Conservation (phyloP, 2,329 filamentous ascomycete genomes). For the Fusarium nematophilum region DNA sequence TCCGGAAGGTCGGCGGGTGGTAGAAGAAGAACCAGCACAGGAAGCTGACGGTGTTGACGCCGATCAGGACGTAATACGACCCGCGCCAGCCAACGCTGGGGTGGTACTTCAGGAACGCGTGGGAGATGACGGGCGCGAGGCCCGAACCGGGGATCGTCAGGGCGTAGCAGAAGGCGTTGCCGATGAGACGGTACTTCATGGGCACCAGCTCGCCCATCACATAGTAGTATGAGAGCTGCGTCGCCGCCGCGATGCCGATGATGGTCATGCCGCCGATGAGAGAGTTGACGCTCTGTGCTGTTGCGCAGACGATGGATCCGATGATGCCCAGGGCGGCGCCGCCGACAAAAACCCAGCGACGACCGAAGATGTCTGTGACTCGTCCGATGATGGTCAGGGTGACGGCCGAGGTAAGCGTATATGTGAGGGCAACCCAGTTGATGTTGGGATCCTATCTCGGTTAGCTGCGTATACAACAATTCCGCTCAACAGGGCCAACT, state of each 20-base stretch:
- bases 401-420: constrained; percentile 45
- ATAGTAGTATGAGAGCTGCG: constrained; percentile 52
- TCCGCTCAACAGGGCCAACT: not conserved
- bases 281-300: constrained; percentile 49
- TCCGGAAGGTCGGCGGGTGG: constrained; percentile 47
- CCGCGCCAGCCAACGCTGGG: constrained; percentile 45
- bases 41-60: constrained; percentile 43
- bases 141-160: constrained; percentile 46
- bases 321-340: constrained; percentile 49
- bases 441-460: constrained; percentile 38
- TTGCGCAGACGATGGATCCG: constrained; percentile 51
- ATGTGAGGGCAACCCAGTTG: constrained; percentile 46
- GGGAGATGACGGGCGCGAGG: constrained; percentile 44
- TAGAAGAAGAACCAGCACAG: constrained; percentile 49
- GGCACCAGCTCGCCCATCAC: constrained; percentile 53
- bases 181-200: constrained; percentile 50
- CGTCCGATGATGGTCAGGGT: constrained; percentile 43
- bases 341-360: constrained; percentile 44
- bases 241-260: constrained; percentile 50
- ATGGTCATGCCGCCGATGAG: constrained; percentile 53
- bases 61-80: constrained; percentile 45
- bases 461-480: not conserved
- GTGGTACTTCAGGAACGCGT: constrained; percentile 42
- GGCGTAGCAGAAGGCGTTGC: constrained; percentile 48
- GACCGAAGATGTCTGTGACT: constrained; percentile 44